Evolutionary conservation across 371 early-diverging fungal genomes (phyloP), one percentile per base, ranked within the genome.

Genomic region (Apophysomyces variabilis): DNA sequence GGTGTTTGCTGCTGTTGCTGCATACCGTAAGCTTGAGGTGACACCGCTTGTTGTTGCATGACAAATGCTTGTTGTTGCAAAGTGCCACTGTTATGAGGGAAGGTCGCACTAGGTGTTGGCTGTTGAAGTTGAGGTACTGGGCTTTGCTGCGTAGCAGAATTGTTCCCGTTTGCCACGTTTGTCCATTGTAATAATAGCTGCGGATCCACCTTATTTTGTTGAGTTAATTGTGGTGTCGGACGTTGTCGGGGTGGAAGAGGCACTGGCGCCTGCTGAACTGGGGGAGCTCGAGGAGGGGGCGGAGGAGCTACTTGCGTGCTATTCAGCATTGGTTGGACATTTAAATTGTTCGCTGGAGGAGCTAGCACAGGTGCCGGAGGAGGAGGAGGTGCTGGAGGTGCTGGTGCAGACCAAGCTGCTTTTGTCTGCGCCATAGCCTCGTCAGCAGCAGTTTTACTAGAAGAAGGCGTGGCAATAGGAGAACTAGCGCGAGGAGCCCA

Each of bases 401-500:
- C 18, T 7, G 61, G 39, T n/a, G 64, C 64, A 35, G 60, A 54
- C 64, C 64, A 68, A 37, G 61, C 68, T 60, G 68, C 64, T 45
- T 64, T 68, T 7, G 64, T 68, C 21, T 63, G 68, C n/a, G 62
- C 58, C 59, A 68, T 58, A 8, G 68, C 56, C 38, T 59, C 54
- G 36, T 46, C 57, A 38, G 61, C 58, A 45, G 67, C 47, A 37
- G 61, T 36, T 16, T 32, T 50, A 6, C n/a, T 60, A 0, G 66
- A 57, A 35, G 72, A 66, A 2, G 16, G 54, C 21, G 9, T 26
- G 9, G 21, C 8, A 21, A 50, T 9, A 50, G 54, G 54, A 58
- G 70, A 59, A 8, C 67, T n/a, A n/a, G 74, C 71, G 13, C 85
- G 76, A 14, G 85, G 81, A 11, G 78, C 54, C 87, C 70, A 85